Base-by-base conservation (phyloP, 176 grass and related monocot species). In the Ananas comosus region DNA sequence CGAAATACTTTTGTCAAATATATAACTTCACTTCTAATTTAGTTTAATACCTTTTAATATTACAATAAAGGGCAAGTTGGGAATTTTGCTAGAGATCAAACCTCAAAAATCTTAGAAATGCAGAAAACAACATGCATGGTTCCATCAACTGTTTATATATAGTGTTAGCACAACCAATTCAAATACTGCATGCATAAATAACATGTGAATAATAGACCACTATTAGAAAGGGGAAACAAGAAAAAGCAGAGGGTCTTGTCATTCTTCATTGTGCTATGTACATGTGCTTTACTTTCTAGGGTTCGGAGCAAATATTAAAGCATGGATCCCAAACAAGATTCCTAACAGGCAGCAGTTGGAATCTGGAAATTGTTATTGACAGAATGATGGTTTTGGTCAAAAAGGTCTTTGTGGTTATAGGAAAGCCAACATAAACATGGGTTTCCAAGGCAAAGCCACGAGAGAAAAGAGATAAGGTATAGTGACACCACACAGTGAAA, bases 361-460 rank as follows among this genome's bases (percentile, higher is more conserved):
- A 72, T 80, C 68, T 51, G 76, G 13, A 53, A 63, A 48, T 79
- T 72, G 69, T 71, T 73, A 73, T 73, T 72, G 69, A 71, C 33
- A 72, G 77, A 67, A 66, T 66, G 69, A 72, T 51, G 49, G 49
- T 29, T 49, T 28, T 71, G 61, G 69, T 51, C 64, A 72, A 80
- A 80, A 80, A 66, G 59, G 53, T 3, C 10, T 59, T 52, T 64
- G 64, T 53, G 57, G 66, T 50, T 72, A 33, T 4, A 27, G 64
- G 68, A 66, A 64, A 17, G 53, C 53, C 53, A 56, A 56, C 14
- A 56, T 13, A 56, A 56, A 56, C 12, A 56, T 5, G 29, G 29
- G 29, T 33, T 33, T 6, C 29, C 3, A 5, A 33, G 29, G 29
- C 29, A 33, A 33, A 33, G 29, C 29, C 29, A 56, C 0, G n/a